Evolutionary conservation across 73 alveolate species (phyloP).

Genomic region (Tetrahymena malaccensis): DNA sequence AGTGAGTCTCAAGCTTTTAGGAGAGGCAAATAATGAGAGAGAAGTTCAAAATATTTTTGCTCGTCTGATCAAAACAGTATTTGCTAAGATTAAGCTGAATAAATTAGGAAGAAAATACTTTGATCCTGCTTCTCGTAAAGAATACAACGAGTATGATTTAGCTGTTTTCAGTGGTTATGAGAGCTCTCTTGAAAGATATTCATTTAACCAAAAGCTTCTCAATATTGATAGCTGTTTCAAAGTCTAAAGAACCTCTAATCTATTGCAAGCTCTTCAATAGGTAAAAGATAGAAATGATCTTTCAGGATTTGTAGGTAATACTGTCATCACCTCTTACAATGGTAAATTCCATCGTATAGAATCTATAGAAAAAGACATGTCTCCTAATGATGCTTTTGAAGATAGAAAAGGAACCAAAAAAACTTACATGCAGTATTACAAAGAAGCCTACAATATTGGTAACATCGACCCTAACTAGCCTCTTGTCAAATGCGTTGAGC

Average conservation of each 20-base stretch:
- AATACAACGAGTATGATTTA: not conserved
- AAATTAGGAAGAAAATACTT: not conserved
- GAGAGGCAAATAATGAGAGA: not conserved
- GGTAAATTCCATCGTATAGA: not conserved
- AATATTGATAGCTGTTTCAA: not conserved
- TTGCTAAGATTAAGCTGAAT: not conserved
- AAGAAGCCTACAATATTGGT: not conserved
- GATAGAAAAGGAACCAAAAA: not conserved
- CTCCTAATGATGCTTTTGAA: not conserved
- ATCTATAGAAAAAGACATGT: not conserved
- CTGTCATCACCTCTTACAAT: not conserved
- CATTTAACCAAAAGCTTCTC: not conserved
- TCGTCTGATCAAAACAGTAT: not conserved
- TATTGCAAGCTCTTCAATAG: not conserved
- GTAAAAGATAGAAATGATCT: not conserved
- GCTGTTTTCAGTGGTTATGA: not conserved
- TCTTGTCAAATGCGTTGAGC: not conserved
- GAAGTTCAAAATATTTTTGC: not conserved
- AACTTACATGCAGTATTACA: not conserved
- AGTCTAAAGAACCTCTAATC: not conserved
- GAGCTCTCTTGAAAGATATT: not conserved
- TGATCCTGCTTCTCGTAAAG: not conserved
- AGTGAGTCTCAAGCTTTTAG: not conserved
- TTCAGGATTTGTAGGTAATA: not conserved
- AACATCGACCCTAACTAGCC: not conserved